Conservation (phyloP, 164 flowering plant genomes). For the Annona squamosa region DNA sequence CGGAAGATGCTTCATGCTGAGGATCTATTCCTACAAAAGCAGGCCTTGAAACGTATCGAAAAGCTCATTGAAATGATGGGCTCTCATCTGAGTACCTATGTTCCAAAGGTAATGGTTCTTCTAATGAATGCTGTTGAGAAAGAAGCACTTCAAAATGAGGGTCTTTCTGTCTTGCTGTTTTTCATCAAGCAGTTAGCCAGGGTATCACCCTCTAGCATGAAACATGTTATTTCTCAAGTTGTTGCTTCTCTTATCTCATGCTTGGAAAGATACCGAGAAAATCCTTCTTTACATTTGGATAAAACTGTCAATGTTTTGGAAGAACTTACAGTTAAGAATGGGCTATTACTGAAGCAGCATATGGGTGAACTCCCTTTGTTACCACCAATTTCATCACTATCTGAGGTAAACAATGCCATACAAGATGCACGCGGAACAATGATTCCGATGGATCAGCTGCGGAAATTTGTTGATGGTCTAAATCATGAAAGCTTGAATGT, state of each 20-base stretch:
- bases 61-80: constrained; percentile 93
- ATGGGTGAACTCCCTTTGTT: constrained; percentile 84
- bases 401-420: constrained; percentile 66
- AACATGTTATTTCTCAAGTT: constrained; percentile 90
- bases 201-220: constrained; percentile 80
- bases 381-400: constrained; percentile 62
- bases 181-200: constrained; percentile 62
- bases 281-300: constrained; percentile 45
- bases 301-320: constrained; percentile 79
- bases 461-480: constrained; percentile 71
- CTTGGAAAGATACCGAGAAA: constrained; percentile 68
- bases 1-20: constrained; percentile 91
- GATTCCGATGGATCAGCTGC: constrained; percentile 78
- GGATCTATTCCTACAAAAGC: constrained; percentile 63
- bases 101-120: constrained; percentile 97
- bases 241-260: constrained; percentile 92
- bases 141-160: constrained; percentile 70
- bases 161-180: constrained; percentile 77
- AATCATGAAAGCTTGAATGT: constrained; percentile 97
- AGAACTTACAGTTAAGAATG: constrained; percentile 81
- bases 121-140: constrained; percentile 87
- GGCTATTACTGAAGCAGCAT: constrained; percentile 51
- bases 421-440: constrained; percentile 83
- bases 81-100: constrained; percentile 75
- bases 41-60: constrained; percentile 81